A percentile compares a stretch with the other conserved stretches of the same genome.
These are phyloP conservation scores for Nakazawaea pomicola DNA, from an alignment of 805 yeast species.

Conservation along the genomic window DNA sequence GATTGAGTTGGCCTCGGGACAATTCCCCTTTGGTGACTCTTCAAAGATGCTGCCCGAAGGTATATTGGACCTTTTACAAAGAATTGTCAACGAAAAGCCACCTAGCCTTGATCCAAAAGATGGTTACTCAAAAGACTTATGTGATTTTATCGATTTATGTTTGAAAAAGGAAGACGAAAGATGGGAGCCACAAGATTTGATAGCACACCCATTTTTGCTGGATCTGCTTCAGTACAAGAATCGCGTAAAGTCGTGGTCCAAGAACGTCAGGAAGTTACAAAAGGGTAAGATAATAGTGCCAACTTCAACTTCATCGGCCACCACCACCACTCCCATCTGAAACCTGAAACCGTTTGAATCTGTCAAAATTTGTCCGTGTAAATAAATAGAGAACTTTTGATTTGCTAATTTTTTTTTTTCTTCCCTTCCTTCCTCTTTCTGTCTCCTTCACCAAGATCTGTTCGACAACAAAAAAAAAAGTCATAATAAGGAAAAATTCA, in stretches of 20 bases:
- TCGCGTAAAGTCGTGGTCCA: conserved; percentile 30
- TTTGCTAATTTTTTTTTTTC: neutral
- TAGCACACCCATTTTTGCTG: conserved; percentile 31
- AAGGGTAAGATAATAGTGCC: no score
- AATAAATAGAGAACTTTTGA: conserved; percentile 2
- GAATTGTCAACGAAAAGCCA: conserved; percentile 91
- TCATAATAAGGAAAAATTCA: neutral
- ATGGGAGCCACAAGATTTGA: conserved; percentile 67
- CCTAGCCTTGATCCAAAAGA: conserved; percentile 53
- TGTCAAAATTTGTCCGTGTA: neutral
- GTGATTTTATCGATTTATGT: conserved; percentile 70
- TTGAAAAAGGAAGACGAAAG: conserved; percentile 70
- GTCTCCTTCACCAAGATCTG: conserved; percentile 1
- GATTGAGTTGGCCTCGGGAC: conserved; percentile 83
- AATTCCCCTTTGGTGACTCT: conserved; percentile 63
- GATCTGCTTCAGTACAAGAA: conserved; percentile 24
- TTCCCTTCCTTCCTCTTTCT: neutral
- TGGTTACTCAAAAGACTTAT: conserved; percentile 45
- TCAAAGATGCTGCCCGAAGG: conserved; percentile 59
- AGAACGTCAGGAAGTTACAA: conserved; percentile 30
- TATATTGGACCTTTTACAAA: conserved; percentile 81
- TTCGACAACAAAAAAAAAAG: neutral
- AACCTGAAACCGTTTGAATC: no score
- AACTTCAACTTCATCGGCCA: no score
- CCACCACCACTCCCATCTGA: no score